Conservation (phyloP, 176 grass and related monocot species). For the Oryza australiensis region DNA sequence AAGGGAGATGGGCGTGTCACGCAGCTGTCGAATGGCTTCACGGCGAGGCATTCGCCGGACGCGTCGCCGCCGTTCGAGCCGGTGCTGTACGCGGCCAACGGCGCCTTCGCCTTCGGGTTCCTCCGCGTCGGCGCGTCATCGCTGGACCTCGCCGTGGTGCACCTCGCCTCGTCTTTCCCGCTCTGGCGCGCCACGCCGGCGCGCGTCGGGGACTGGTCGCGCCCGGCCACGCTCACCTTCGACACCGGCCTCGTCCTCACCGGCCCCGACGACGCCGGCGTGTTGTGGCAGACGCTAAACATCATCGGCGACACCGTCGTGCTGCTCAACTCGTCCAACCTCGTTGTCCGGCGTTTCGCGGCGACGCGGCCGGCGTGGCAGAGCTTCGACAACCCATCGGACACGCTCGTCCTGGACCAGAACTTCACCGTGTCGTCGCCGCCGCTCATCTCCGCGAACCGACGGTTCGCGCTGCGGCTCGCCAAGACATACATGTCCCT, state of each 20-base stretch:
- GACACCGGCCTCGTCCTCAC: constrained; percentile 47
- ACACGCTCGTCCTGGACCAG: constrained; percentile 69
- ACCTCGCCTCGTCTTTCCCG: constrained; percentile 58
- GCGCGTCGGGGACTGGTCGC: constrained; percentile 32
- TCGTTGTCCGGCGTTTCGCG: constrained; percentile 38
- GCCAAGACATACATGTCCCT: constrained; percentile 44
- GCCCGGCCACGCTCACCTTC: constrained; percentile 58
- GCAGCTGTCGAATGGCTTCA: constrained; percentile 53
- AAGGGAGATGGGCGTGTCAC: background rate
- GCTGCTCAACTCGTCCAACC: constrained; percentile 66
- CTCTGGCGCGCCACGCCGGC: constrained; percentile 56
- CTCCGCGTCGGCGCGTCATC: constrained; percentile 48
- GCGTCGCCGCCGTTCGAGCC: constrained; percentile 48
- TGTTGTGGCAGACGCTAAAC: constrained; percentile 47
- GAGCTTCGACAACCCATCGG: constrained; percentile 59
- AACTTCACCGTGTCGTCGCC: constrained; percentile 50
- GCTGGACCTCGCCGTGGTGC: constrained; percentile 66
- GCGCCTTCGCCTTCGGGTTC: constrained; percentile 69
- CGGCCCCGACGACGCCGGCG: background rate
- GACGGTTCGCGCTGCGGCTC: constrained; percentile 47
- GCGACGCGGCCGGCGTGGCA: constrained; percentile 34
- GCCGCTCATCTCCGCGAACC: constrained; percentile 55
- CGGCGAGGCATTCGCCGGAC: constrained; percentile 28
- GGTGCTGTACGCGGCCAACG: constrained; percentile 42
- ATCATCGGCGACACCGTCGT: constrained; percentile 35